Percentiles rank a stretch among this genome's conserved stretches.
phyloP scores from a whole-genome alignment of 192 early-diverging fungal species.

The Coemansia sp. region DNA sequence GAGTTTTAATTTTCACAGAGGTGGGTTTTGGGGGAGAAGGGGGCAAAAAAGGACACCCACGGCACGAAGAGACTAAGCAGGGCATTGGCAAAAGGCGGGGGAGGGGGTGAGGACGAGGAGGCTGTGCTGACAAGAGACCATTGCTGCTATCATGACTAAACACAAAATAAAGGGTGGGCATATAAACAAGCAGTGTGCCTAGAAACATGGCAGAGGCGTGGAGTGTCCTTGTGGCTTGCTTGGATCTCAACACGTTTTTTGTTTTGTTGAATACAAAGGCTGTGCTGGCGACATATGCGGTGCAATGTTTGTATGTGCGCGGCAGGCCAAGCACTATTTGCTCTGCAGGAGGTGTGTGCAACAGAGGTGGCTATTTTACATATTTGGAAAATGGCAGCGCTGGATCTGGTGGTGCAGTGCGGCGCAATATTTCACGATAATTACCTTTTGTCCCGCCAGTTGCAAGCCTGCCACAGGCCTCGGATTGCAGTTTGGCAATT shows the following conservation, averaged over 20 bases:
- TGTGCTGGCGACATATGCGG: not conserved
- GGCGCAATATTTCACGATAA: not conserved
- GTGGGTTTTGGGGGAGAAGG: not conserved
- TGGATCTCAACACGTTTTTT: not conserved
- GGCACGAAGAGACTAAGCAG: not conserved
- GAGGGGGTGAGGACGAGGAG: not conserved
- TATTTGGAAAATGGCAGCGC: not conserved
- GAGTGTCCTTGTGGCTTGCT: not conserved
- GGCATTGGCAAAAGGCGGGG: not conserved
- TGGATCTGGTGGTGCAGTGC: not conserved
- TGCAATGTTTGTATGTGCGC: not conserved
- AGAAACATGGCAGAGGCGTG: not conserved
- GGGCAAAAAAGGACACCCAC: not conserved
- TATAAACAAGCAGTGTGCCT: not conserved
- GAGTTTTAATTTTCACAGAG: not conserved
- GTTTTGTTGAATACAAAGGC: not conserved
- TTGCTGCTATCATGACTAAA: not conserved
- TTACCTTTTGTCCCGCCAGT: not conserved
- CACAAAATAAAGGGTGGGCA: not conserved
- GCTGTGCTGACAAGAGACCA: not conserved
- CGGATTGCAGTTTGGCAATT: not conserved
- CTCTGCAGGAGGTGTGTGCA: not conserved
- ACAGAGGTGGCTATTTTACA: conserved; percentile 1
- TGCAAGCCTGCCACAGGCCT: not conserved
- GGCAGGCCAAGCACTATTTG: not conserved